These are phyloP conservation scores for Urtica urens DNA, from an alignment of 306 rosid species.

Conservation along the genomic window DNA sequence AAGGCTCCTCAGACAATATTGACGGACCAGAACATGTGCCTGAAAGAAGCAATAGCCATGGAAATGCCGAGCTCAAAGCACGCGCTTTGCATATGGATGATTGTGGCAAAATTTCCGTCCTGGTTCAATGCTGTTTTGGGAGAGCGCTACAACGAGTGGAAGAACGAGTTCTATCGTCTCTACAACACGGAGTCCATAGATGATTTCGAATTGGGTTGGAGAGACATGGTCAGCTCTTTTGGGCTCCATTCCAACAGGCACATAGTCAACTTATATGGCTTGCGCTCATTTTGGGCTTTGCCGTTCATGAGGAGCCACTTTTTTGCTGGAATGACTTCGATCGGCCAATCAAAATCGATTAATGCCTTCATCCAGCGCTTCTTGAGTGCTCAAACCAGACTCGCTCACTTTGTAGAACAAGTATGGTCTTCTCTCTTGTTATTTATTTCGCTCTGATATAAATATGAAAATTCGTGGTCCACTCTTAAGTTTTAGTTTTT, in stretches of 20 bases:
- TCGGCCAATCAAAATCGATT: constrained; percentile 81
- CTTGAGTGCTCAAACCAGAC: constrained; percentile 87
- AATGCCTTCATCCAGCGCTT: constrained; percentile 93
- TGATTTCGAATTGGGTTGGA: constrained; percentile 86
- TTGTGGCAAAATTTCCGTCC: constrained; percentile 91
- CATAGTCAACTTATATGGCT: constrained; percentile 59
- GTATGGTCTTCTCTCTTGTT: constrained; percentile 25
- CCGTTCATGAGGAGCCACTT: constrained; percentile 91
- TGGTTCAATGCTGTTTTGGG: constrained; percentile 97
- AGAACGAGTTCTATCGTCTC: constrained; percentile 72
- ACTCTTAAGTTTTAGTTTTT: not conserved
- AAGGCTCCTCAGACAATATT: constrained; percentile 84
- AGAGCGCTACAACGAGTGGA: constrained; percentile 95
- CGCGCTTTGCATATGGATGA: constrained; percentile 96
- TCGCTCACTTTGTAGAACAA: constrained; percentile 87
- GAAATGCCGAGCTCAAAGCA: constrained; percentile 75
- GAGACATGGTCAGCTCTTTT: constrained; percentile 76
- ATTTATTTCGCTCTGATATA: no score
- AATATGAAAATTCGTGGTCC: no score
- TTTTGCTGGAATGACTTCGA: constrained; percentile 83
- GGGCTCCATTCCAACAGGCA: constrained; percentile 84
- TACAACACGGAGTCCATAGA: constrained; percentile 79
- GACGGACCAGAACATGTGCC: constrained; percentile 83
- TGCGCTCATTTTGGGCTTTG: constrained; percentile 74
- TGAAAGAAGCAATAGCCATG: constrained; percentile 72